Conservation (phyloP, 176 grass and related monocot genomes). For the Aegilops speltoides region DNA sequence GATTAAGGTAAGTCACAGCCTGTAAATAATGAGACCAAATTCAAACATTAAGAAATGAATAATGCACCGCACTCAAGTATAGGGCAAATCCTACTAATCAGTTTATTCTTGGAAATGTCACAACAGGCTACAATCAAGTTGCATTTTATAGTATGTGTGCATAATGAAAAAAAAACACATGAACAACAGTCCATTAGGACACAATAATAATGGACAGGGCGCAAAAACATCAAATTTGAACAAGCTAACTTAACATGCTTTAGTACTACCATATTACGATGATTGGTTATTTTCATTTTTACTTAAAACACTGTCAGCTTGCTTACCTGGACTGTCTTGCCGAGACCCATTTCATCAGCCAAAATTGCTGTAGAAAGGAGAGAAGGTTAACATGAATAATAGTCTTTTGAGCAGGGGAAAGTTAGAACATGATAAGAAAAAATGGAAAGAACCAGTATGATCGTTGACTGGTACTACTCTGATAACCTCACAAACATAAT, state of each 20-base stretch:
- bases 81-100: constrained; percentile 1
- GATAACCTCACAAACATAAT: neutral
- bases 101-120: neutral
- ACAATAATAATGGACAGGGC: neutral
- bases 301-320: neutral
- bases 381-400: neutral
- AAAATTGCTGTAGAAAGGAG: constrained; percentile 71
- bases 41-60: constrained; percentile 30
- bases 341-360: constrained; percentile 99
- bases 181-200: constrained; percentile 14
- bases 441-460: neutral
- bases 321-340: constrained; percentile 91
- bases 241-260: neutral
- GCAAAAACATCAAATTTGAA: neutral
- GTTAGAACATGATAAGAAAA: neutral
- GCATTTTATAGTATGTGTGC: neutral
- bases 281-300: neutral
- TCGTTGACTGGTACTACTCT: neutral
- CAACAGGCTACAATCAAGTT: neutral
- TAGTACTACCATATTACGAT: neutral
- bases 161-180: neutral
- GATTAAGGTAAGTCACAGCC: constrained; percentile 87
- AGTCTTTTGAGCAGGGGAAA: neutral
- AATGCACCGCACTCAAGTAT: constrained; percentile 1
- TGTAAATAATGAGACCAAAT: constrained; percentile 35